Evolutionary conservation across 176 grass and related monocot genomes (phyloP).

Genomic region (Rhipidocladum racemiflorum): DNA sequence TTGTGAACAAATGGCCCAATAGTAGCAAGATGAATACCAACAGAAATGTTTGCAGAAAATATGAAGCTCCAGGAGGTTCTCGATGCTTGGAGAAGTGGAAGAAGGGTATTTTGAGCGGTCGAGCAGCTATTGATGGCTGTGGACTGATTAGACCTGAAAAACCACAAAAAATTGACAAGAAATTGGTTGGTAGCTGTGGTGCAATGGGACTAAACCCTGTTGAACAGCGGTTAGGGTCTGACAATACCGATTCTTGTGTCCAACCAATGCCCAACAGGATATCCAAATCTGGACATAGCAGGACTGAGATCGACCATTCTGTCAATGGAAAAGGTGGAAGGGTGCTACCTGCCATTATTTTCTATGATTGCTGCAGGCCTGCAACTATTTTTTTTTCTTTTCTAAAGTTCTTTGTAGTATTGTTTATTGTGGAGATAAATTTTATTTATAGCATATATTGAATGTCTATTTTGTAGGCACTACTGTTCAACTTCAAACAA

Average conservation of each 20-base stretch:
- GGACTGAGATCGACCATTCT: neutral
- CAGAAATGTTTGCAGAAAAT: neutral
- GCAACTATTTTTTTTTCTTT: neutral
- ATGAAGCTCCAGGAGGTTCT: slow-evolving; percentile 31
- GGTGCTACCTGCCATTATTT: neutral
- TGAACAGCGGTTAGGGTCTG: slow-evolving; percentile 10
- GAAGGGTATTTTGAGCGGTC: neutral
- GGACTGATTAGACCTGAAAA: slow-evolving; percentile 20
- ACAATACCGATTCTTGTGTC: slow-evolving; percentile 1
- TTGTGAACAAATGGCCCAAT: neutral
- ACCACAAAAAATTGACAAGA: neutral
- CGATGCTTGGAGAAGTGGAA: slow-evolving; percentile 42
- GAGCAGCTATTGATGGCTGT: slow-evolving; percentile 21
- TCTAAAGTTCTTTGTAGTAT: neutral
- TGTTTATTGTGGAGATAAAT: slow-evolving; percentile 6
- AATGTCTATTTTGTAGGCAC: slow-evolving; percentile 26
- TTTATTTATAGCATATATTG: slow-evolving; percentile 1
- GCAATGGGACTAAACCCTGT: slow-evolving; percentile 5
- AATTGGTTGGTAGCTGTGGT: slow-evolving; percentile 1
- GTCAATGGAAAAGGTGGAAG: slow-evolving; percentile 16
- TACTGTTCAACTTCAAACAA: slow-evolving; percentile 16
- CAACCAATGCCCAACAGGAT: slow-evolving; percentile 6
- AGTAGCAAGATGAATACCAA: neutral
- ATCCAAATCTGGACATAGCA: slow-evolving; percentile 15
- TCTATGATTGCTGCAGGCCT: neutral